Evolutionary conservation across 1,139 yeast species (phyloP).

Genomic region (Nakaseomyces nivariensis): DNA sequence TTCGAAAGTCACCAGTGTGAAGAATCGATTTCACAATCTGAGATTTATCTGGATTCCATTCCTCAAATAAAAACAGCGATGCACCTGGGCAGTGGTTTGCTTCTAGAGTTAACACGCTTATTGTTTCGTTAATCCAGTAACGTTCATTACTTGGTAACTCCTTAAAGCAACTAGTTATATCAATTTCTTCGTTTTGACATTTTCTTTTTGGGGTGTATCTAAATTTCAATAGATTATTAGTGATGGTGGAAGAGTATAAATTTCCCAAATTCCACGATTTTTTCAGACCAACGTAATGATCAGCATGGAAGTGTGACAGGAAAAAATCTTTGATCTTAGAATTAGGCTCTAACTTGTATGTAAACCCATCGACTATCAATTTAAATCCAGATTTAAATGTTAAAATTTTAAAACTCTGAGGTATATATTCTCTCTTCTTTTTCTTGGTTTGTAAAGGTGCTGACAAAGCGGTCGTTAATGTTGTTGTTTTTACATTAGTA

Average conservation of each 20-base stretch:
- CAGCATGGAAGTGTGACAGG: slow-evolving; percentile 81
- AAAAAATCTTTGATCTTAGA: slow-evolving; percentile 43
- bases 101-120: slow-evolving; percentile 55
- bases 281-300: slow-evolving; percentile 81
- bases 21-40: slow-evolving; percentile 30
- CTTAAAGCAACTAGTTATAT: slow-evolving; percentile 31
- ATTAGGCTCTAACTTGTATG: slow-evolving; percentile 36
- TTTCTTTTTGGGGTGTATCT: slow-evolving; percentile 39
- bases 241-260: slow-evolving; percentile 63
- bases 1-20: slow-evolving; percentile 93
- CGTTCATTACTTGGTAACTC: slow-evolving; percentile 38
- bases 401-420: slow-evolving; percentile 46
- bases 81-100: slow-evolving; percentile 99
- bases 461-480: slow-evolving; percentile 3
- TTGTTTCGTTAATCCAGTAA: slow-evolving; percentile 34
- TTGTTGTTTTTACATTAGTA: not conserved
- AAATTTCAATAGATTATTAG: slow-evolving; percentile 50
- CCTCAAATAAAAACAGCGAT: slow-evolving; percentile 63
- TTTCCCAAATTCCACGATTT: slow-evolving; percentile 63
- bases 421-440: not conserved
- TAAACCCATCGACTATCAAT: slow-evolving; percentile 63
- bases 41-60: slow-evolving; percentile 25
- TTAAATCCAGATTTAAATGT: slow-evolving; percentile 33
- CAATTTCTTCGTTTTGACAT: not conserved
- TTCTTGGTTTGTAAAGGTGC: slow-evolving; percentile 3